A percentile compares a stretch with the other conserved stretches of the same genome.
These are phyloP conservation scores for Dichotomopilus funicola DNA, from an alignment of 2,329 filamentous ascomycete species.

Conservation along the genomic window DNA sequence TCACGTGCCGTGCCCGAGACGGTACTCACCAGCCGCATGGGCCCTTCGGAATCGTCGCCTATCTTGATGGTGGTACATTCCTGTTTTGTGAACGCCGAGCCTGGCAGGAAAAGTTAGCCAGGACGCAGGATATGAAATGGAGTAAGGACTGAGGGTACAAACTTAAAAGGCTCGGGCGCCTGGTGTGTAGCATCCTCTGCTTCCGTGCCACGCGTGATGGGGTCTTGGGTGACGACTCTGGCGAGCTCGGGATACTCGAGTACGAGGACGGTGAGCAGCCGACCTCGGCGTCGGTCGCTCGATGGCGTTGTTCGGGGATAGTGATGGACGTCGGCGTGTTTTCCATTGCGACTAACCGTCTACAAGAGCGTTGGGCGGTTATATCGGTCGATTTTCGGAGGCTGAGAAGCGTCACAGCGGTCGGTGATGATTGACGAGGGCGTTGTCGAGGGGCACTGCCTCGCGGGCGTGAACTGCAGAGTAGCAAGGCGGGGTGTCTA, in stretches of 20 bases:
- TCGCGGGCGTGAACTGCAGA: slow-evolving; percentile 19
- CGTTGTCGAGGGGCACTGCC: slow-evolving; percentile 12
- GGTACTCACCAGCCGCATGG: slow-evolving; percentile 58
- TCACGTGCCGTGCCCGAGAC: not conserved
- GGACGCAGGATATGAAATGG: not conserved
- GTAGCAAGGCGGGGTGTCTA: slow-evolving; percentile 16
- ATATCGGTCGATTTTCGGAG: not conserved
- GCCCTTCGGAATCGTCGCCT: slow-evolving; percentile 61
- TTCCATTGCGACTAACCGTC: slow-evolving; percentile 15
- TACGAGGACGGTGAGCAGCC: slow-evolving; percentile 50
- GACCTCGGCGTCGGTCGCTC: slow-evolving; percentile 37
- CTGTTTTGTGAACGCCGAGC: slow-evolving; percentile 63
- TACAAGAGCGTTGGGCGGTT: not conserved
- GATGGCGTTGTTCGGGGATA: slow-evolving; percentile 45
- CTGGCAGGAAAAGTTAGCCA: slow-evolving; percentile 38
- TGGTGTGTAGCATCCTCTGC: slow-evolving; percentile 42
- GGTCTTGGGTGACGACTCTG: slow-evolving; percentile 32
- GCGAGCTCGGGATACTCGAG: slow-evolving; percentile 49
- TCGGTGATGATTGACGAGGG: slow-evolving; percentile 5
- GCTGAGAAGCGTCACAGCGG: not conserved
- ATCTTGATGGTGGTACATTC: slow-evolving; percentile 79
- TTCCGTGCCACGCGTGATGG: slow-evolving; percentile 31
- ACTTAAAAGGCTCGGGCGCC: slow-evolving; percentile 59
- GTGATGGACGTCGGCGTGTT: slow-evolving; percentile 63
- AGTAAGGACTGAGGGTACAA: slow-evolving; percentile 25